These are phyloP conservation scores for Dothistroma septosporum DNA, from an alignment of 2,329 filamentous ascomycete species.

Conservation along the genomic window DNA sequence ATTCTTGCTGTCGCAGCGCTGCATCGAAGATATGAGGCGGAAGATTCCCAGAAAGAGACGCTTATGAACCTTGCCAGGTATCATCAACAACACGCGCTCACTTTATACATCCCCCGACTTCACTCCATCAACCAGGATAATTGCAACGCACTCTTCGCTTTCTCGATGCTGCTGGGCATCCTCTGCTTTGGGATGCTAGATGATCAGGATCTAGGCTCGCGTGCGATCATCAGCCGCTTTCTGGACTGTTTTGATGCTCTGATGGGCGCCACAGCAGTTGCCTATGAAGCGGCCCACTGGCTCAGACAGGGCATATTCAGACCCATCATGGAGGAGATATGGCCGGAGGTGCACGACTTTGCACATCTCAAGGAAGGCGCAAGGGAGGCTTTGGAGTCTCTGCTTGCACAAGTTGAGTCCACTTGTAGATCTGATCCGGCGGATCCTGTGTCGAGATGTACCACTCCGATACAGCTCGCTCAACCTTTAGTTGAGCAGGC, in stretches of 20 bases:
- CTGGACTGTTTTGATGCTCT: conserved; percentile 20
- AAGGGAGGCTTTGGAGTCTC: conserved; percentile 13
- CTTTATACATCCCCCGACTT: conserved; percentile 20
- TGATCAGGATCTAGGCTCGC: conserved; percentile 6
- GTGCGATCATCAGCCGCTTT: conserved; percentile 12
- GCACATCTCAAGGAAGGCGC: conserved; percentile 11
- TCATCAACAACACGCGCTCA: conserved; percentile 24
- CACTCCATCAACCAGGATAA: conserved; percentile 22
- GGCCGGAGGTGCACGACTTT: conserved; percentile 11
- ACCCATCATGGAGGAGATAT: conserved; percentile 10
- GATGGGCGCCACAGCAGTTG: conserved; percentile 17
- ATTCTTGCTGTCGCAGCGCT: conserved; percentile 18
- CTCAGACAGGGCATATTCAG: conserved; percentile 11
- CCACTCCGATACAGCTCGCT: background rate
- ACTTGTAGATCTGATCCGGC: conserved; percentile 1
- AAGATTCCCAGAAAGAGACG: conserved; percentile 8
- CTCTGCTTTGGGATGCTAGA: conserved; percentile 20
- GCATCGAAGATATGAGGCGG: conserved; percentile 14
- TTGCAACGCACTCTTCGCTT: conserved; percentile 23
- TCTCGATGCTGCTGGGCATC: conserved; percentile 17
- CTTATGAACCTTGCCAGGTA: conserved; percentile 21
- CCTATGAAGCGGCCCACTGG: conserved; percentile 14
- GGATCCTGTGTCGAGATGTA: no score
- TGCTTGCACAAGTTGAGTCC: conserved; percentile 11
- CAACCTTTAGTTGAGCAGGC: background rate